Base-by-base conservation (phyloP, 1,139 yeast species). In the Arxiozyma slooffiae region DNA sequence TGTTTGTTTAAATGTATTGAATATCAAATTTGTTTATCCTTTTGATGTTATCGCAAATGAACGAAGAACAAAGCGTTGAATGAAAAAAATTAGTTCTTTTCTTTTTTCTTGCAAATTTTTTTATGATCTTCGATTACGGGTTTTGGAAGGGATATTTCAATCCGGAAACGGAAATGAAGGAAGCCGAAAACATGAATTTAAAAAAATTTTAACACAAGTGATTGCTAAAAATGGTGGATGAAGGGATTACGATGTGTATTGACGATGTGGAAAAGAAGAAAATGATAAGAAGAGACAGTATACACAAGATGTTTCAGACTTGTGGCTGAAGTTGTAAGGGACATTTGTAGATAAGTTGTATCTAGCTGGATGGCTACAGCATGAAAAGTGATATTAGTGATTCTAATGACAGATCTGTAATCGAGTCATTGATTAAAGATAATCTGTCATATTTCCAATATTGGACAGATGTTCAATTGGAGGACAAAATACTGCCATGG, bases 371-470 rank as follows among this genome's bases (percentile, higher is more conserved):
- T 4, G 26, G n/a, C 14, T 21, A 17, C 36, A 18, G 34, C 11
- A 43, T 37, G 44, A 37, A 9, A 7, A 42, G 20, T 42, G 8
- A 18, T 30, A 26, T 18, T 21, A 42, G 49, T 43, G 46, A 47
- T 21, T 20, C 22, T 9, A 38, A 26, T 17, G 52, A 49, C 23
- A 38, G 52, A 42, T 17, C 40, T 57, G 53, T 56, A 48, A 36
- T 54, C 50, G 47, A 53, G 41, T 38, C 49, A 7, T 56, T 62
- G 44, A 71, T 69, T 11, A 57, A 60, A 41, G 56, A 60, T 23
- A 80, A 81, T 59, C 67, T 82, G 40, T 67, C 74, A 1, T 76
- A 78, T 58, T 77, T 79, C 55, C 77, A 74, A 55, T 67, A 72
- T 18, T 82, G 88, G 88, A 68, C 71, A 0, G 62, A 72, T 1